These are phyloP conservation scores for Mytilinidion resinicola DNA, from an alignment of 495 filamentous ascomycete genomes.

Conservation along the genomic window DNA sequence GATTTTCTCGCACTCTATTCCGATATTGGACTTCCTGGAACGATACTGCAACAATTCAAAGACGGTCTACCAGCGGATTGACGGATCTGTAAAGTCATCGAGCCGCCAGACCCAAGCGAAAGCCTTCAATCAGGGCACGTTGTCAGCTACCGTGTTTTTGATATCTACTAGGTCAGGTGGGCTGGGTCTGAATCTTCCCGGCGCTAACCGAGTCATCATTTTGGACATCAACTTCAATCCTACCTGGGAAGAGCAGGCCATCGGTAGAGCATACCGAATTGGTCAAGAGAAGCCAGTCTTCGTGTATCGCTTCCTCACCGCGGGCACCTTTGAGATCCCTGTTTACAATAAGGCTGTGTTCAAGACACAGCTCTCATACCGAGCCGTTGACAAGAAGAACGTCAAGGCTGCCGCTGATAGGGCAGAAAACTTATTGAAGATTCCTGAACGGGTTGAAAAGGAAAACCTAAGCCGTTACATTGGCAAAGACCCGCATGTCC, in stretches of 20 bases:
- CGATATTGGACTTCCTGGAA: conserved; percentile 63
- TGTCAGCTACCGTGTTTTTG: conserved; percentile 51
- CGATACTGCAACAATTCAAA: conserved; percentile 38
- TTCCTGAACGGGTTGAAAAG: conserved; percentile 47
- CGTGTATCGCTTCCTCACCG: conserved; percentile 78
- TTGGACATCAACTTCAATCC: conserved; percentile 83
- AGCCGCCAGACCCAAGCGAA: conserved; percentile 57
- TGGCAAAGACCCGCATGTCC: conserved; percentile 59
- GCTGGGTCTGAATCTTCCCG: conserved; percentile 72
- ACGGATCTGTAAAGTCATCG: conserved; percentile 52
- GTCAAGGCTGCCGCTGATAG: conserved; percentile 50
- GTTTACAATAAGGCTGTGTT: conserved; percentile 66
- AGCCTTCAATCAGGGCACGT: conserved; percentile 54
- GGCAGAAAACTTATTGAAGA: conserved; percentile 49
- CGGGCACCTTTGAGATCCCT: conserved; percentile 71
- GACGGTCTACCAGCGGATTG: conserved; percentile 50
- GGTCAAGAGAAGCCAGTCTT: conserved; percentile 78
- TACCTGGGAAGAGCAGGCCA: conserved; percentile 75
- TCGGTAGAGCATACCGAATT: conserved; percentile 81
- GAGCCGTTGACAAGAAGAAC: conserved; percentile 80
- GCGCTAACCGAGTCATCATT: conserved; percentile 83
- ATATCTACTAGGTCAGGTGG: conserved; percentile 82
- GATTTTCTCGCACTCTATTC: conserved; percentile 70
- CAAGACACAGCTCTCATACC: conserved; percentile 70
- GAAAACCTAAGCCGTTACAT: conserved; percentile 47